Evolutionary conservation across 2,329 filamentous ascomycete genomes (phyloP).

Genomic region (Anthostomella pinea): DNA sequence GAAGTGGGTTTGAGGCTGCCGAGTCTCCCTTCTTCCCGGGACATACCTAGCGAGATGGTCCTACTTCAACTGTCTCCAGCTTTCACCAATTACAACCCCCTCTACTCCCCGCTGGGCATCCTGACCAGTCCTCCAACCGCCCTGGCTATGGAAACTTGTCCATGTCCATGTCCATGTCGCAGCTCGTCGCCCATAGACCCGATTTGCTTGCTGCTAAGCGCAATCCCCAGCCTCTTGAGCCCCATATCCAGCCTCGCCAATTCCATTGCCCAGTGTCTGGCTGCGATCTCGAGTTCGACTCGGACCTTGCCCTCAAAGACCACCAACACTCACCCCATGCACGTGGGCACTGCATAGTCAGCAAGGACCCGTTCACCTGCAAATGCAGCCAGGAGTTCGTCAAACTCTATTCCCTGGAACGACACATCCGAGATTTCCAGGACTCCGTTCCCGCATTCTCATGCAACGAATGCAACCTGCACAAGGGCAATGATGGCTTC

Average conservation of each 20-base stretch:
- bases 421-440: slow-evolving; percentile 4
- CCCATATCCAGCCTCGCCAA: neutral
- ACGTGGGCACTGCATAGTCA: neutral
- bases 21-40: too few species aligned
- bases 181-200: too few species aligned
- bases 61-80: too few species aligned
- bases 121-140: neutral
- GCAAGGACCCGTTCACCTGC: slow-evolving; percentile 6
- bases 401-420: slow-evolving; percentile 3
- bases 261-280: neutral
- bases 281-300: neutral
- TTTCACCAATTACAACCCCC: neutral
- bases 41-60: too few species aligned
- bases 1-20: too few species aligned
- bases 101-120: neutral
- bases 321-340: neutral
- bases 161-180: too few species aligned
- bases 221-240: neutral
- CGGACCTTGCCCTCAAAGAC: neutral
- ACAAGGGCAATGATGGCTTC: slow-evolving; percentile 10
- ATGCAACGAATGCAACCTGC: slow-evolving; percentile 7
- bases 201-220: too few species aligned
- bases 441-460: neutral
- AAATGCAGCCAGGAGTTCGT: slow-evolving; percentile 5
- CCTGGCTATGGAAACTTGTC: too few species aligned